phyloP scores from a whole-genome alignment of 2,329 filamentous ascomycete genomes.

The Aspergillus transmontanensis region DNA sequence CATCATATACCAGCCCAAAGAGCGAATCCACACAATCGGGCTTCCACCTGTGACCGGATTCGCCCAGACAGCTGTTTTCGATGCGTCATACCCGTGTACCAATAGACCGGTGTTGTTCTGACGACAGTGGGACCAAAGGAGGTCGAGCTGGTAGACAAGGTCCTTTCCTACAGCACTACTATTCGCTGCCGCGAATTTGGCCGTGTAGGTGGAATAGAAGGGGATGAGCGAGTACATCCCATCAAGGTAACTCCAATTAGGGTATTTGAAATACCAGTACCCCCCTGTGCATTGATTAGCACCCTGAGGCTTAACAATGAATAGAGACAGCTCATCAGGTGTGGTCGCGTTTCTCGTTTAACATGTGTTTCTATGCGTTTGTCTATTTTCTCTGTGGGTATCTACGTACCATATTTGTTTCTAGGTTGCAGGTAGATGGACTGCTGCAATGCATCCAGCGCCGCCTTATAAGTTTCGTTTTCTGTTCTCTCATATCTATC shows the following conservation, averaged over 20 bases:
- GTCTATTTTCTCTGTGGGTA: background rate
- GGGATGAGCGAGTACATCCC: conserved; percentile 51
- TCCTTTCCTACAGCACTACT: conserved; percentile 47
- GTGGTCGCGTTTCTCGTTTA: background rate
- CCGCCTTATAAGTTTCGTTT: conserved; percentile 13
- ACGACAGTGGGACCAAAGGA: conserved; percentile 48
- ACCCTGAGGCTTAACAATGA: background rate
- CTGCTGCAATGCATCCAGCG: conserved; percentile 19
- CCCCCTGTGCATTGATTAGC: conserved; percentile 9
- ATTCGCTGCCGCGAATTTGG: conserved; percentile 40
- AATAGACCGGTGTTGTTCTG: conserved; percentile 48
- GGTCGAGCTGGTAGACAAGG: conserved; percentile 49
- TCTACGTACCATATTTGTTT: conserved; percentile 18
- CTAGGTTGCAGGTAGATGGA: conserved; percentile 24
- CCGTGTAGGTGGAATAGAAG: conserved; percentile 16
- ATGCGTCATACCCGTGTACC: conserved; percentile 59
- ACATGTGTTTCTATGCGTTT: background rate
- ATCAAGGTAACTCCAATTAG: conserved; percentile 57
- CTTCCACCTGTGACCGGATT: conserved; percentile 53
- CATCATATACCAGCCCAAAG: conserved; percentile 58
- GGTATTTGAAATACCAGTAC: conserved; percentile 42
- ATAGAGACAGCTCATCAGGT: background rate
- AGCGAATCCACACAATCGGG: conserved; percentile 57
- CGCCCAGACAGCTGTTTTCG: conserved; percentile 55
- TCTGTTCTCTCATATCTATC: conserved; percentile 17